Conservation (phyloP, 331 rosid species). For the Acacia pycnantha region DNA sequence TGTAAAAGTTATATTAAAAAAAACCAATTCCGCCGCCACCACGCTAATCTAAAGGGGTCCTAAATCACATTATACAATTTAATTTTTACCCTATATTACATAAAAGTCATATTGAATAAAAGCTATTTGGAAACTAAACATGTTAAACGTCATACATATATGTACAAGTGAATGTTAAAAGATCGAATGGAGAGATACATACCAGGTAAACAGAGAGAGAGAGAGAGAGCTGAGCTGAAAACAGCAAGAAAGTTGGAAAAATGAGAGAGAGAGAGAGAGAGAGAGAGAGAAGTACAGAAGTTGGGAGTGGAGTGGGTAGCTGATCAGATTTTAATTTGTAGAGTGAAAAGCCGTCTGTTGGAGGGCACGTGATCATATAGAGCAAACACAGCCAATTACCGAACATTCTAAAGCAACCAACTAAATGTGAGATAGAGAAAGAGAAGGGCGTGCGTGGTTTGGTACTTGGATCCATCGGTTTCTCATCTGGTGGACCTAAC, state of each 20-base stretch:
- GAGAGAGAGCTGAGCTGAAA: background rate
- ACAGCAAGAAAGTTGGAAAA: background rate
- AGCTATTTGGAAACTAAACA: background rate
- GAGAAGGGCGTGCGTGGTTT: background rate
- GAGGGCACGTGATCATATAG: background rate
- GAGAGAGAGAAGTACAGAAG: background rate
- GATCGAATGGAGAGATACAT: background rate
- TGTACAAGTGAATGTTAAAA: background rate
- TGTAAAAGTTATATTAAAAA: too few species aligned
- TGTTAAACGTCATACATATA: background rate
- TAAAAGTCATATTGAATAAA: too few species aligned
- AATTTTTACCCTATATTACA: too few species aligned
- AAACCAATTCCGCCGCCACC: too few species aligned
- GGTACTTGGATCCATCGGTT: background rate
- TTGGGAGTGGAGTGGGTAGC: background rate
- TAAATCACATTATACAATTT: too few species aligned
- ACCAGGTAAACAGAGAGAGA: background rate
- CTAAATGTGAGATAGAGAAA: background rate
- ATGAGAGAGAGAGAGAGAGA: background rate
- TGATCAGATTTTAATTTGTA: background rate
- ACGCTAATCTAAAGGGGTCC: too few species aligned
- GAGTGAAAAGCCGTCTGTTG: background rate
- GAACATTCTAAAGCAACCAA: constrained; percentile 1
- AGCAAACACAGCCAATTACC: background rate
- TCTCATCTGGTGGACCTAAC: background rate